Evolutionary conservation across 2,329 filamentous ascomycete genomes (phyloP).

Genomic region (Apiospora koreana): DNA sequence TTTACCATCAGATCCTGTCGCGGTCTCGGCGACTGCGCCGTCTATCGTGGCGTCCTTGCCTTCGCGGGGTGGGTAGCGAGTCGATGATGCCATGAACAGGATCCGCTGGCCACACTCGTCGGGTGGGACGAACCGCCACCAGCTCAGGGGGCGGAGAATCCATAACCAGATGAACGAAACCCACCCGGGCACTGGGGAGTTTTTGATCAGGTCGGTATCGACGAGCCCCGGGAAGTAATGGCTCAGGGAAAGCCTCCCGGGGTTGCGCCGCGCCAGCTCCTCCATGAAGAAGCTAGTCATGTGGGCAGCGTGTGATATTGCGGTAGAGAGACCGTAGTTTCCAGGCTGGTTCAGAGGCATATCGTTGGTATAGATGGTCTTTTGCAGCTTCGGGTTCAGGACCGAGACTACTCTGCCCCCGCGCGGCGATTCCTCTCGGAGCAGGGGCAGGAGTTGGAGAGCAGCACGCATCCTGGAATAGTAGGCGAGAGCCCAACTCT

Average conservation of each 20-base stretch:
- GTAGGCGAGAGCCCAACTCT: background rate
- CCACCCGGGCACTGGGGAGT: background rate
- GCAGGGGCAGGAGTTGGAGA: background rate
- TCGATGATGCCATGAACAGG: background rate
- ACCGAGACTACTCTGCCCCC: background rate
- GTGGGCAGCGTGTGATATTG: constrained; percentile 25
- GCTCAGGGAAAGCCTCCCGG: constrained; percentile 26
- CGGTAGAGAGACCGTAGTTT: background rate
- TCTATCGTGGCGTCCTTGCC: background rate
- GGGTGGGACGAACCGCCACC: background rate
- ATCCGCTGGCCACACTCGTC: background rate
- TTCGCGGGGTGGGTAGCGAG: background rate
- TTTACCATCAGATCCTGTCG: background rate
- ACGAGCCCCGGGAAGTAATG: constrained; percentile 19
- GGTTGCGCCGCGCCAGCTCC: constrained; percentile 27
- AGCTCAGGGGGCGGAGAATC: background rate
- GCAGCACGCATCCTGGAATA: background rate
- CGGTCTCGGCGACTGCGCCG: background rate
- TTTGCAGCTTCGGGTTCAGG: background rate
- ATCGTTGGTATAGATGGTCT: background rate
- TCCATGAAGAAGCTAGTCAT: constrained; percentile 36
- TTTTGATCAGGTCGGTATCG: background rate
- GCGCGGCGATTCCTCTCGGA: background rate
- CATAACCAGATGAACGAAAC: background rate
- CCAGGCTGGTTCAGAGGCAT: background rate